These are phyloP conservation scores for Aureobasidium musti DNA, from an alignment of 2,329 filamentous ascomycete genomes.

Conservation along the genomic window DNA sequence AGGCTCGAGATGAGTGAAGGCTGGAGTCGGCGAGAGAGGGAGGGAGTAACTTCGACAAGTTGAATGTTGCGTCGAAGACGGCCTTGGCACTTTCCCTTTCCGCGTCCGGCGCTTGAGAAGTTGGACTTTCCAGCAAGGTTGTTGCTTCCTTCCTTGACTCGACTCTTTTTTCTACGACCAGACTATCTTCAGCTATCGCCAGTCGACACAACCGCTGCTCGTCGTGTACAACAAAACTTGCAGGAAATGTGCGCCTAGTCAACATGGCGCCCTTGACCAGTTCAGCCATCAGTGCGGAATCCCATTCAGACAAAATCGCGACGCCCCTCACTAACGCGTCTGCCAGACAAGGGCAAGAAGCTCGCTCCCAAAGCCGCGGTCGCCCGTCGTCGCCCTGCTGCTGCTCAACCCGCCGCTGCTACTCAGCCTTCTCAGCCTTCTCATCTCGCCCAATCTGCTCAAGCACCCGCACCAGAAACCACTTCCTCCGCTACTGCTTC, in stretches of 20 bases:
- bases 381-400: conserved; percentile 45
- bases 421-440: neutral
- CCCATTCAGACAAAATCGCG: conserved; percentile 30
- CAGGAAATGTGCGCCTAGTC: conserved; percentile 6
- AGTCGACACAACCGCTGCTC: neutral
- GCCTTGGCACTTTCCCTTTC: conserved; percentile 11
- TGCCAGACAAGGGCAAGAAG: conserved; percentile 48
- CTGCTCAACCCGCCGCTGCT: conserved; percentile 26
- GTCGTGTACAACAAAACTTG: neutral
- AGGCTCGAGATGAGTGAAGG: neutral
- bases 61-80: conserved; percentile 4
- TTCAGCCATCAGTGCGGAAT: conserved; percentile 55
- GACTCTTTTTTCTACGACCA: neutral
- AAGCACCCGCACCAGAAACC: conserved; percentile 3
- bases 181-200: neutral
- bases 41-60: conserved; percentile 10
- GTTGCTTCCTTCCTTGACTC: neutral
- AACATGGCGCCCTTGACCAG: conserved; percentile 53
- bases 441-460: neutral
- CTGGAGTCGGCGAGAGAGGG: conserved; percentile 1
- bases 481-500: conserved; percentile 26
- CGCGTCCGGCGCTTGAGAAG: neutral
- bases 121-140: neutral
- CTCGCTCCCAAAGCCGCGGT: conserved; percentile 52
- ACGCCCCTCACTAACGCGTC: conserved; percentile 31